Base-by-base conservation (phyloP, 73 alveolate species). In the Paramecium sonneborni region DNA sequence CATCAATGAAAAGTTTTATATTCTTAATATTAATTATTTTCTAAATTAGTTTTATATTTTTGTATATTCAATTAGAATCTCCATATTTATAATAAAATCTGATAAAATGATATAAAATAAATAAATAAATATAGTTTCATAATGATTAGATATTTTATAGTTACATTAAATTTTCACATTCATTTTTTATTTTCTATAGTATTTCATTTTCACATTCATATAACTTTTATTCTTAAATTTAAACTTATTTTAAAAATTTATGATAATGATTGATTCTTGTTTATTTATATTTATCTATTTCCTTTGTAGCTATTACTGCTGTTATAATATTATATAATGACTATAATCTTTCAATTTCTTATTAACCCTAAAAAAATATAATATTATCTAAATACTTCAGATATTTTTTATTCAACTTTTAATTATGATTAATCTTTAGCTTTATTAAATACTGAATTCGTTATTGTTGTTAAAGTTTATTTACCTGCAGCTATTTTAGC, bases 371-470 rank as follows among this genome's bases (percentile, higher is more conserved):
- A 24, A 1, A 38, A 23, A 8, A 70, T 21, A 41, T 9, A 6
- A 9, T n/a, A n/a, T n/a, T n/a, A 15, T 23, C 5, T 10, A 9
- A 15, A 24, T 79, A 79, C 90, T 79, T 79, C 90, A 38, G 35
- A 38, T 43, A 79, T 79, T 44, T 44, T 79, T 26, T 39, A 43
- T 79, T 79, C 90, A 9, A 79, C 90, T 24, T 79, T 79, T 20
- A 79, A 8, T 11, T 79, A 79, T 6, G 90, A 26, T 43, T 21
- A 5, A 44, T 79, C 90, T 15, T 79, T 79, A 24, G 62, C 72
- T 24, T 79, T 79, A 79, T 79, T 79, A 23, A 79, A 79, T 10
- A n/a, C 90, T 41, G 90, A 79, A 79, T 79, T 79, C 3, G 90
- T 79, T 0, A 79, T n/a, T n/a, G n/a, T n/a, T n/a, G 90, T 79